Percentiles rank a stretch among this genome's conserved stretches.
phyloP scores from a whole-genome alignment of 768 basidiomycete genomes.

The Agaricus sinodeliciosus region DNA sequence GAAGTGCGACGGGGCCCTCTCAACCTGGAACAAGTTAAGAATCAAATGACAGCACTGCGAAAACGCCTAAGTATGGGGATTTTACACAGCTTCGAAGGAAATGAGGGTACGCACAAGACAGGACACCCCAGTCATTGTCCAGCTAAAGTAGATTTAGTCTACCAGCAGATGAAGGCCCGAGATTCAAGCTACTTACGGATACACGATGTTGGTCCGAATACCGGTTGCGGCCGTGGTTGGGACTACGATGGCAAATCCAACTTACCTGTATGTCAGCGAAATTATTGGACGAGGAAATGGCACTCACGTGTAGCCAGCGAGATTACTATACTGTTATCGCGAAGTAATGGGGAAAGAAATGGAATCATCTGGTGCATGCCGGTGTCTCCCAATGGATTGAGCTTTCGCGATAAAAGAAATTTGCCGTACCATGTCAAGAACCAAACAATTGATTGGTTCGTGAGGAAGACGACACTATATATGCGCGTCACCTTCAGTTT shows the following conservation, averaged over 20 bases:
- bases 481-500: background rate
- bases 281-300: background rate
- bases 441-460: background rate
- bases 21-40: background rate
- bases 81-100: background rate
- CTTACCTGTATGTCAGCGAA: background rate
- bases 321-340: background rate
- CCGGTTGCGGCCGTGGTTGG: background rate
- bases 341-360: background rate
- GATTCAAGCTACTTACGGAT: background rate
- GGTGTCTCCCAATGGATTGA: background rate
- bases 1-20: background rate
- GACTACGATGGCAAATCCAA: background rate
- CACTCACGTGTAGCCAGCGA: background rate
- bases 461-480: background rate
- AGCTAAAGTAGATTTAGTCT: background rate
- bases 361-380: background rate
- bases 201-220: background rate
- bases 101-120: background rate
- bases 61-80: background rate
- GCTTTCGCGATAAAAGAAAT: background rate
- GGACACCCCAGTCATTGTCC: background rate
- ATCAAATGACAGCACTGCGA: background rate
- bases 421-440: background rate
- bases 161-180: background rate